Conservation (phyloP, 176 grass and related monocot species). For the Carex kokanica region DNA sequence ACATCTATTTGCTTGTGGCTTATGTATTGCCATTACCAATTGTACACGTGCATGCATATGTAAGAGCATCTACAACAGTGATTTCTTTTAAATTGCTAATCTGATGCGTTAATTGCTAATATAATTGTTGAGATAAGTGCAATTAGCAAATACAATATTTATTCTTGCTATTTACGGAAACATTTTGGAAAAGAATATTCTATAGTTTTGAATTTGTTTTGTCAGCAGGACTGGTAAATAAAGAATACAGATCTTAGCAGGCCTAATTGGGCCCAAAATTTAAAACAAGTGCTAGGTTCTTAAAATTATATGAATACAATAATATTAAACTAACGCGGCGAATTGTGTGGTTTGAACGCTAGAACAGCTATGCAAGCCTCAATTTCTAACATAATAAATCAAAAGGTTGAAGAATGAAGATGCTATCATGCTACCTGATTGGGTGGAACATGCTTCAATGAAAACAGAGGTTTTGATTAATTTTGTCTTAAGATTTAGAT, state of each 20-base stretch:
- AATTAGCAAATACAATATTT: too few species aligned
- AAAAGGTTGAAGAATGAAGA: neutral
- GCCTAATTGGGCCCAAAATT: neutral
- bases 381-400: neutral
- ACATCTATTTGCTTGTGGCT: too few species aligned
- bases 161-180: too few species aligned
- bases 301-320: neutral
- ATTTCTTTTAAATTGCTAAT: too few species aligned
- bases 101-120: too few species aligned
- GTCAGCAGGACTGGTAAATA: too few species aligned
- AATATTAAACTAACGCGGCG: neutral
- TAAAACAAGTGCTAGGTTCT: neutral
- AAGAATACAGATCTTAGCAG: neutral
- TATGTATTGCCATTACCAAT: too few species aligned
- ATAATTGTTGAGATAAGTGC: too few species aligned
- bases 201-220: too few species aligned
- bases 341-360: neutral
- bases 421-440: neutral
- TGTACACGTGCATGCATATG: too few species aligned
- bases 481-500: neutral
- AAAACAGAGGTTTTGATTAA: neutral
- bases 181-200: too few species aligned
- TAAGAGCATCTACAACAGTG: too few species aligned
- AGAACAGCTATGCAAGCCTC: neutral
- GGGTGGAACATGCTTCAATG: constrained; percentile 1